Evolutionary conservation across 148 eudicot genomes (phyloP).

Genomic region (Rhododendron ferrugineum): DNA sequence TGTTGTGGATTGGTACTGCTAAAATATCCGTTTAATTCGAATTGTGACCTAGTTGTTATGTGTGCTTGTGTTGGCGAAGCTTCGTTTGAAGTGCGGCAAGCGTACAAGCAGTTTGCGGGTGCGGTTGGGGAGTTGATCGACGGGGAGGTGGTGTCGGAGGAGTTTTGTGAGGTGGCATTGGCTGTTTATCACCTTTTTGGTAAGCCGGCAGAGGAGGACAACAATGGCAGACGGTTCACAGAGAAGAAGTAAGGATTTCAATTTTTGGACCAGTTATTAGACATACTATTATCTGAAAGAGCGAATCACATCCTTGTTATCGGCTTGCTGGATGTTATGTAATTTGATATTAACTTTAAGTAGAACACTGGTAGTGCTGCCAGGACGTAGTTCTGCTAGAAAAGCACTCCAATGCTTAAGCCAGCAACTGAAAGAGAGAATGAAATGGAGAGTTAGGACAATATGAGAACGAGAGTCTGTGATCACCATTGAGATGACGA

Average conservation of each 20-base stretch:
- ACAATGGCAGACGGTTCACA: constrained; percentile 21
- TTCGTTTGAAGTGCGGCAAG: constrained; percentile 69
- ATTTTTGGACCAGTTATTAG: constrained; percentile 7
- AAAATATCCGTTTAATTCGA: not conserved
- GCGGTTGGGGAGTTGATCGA: constrained; percentile 79
- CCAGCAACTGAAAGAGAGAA: not conserved
- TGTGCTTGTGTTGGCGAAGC: constrained; percentile 43
- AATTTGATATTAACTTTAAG: not conserved
- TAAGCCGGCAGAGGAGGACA: constrained; percentile 34
- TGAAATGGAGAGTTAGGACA: not conserved
- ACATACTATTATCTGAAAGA: not conserved
- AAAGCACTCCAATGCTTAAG: not conserved
- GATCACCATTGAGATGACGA: not conserved
- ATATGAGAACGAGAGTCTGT: not conserved
- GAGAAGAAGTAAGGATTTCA: constrained; percentile 46
- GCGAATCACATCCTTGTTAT: not conserved
- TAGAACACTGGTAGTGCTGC: not conserved
- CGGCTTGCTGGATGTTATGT: not conserved
- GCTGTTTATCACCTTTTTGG: constrained; percentile 48
- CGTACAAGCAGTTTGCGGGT: constrained; percentile 66
- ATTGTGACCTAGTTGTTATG: not conserved
- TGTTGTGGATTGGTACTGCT: not conserved
- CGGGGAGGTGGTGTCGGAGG: constrained; percentile 63
- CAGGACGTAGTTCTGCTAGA: not conserved
- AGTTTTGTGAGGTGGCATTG: constrained; percentile 74